Base-by-base conservation (phyloP, 108 stramenopile species). In the Nannochloropsis oceanica region DNA sequence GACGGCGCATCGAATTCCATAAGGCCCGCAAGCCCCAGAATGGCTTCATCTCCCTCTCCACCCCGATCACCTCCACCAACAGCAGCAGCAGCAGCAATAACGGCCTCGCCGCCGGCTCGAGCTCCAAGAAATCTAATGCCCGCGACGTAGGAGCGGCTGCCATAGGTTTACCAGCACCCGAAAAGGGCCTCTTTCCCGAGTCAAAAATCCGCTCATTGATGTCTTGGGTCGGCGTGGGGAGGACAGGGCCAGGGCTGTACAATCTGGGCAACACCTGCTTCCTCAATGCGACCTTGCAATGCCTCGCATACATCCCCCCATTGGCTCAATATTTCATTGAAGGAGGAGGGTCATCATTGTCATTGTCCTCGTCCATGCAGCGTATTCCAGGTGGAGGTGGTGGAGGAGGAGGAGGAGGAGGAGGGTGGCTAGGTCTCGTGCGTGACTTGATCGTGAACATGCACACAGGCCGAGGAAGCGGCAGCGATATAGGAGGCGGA, bases 261-360 rank as follows among this genome's bases (percentile, higher is more conserved):
- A 99, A 99, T 86, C 87, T 95, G 18, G 98, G 98, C 82, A 99
- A 99, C 85, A 99, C 96, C 11, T 99, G 98, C 91, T 99, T 96
- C 88, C 84, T 99, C 83, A 99, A 99, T 89, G 91, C 95, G 42
- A 95, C 94, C 11, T 80, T 99, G 20, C 98, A 99, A 85, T 97
- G 96, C 86, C 89, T 99, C 26, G 89, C 92, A 34, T 92, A 97
- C 88, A 83, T 92, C 44, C 96, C 98, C 81, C 92, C 94, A 10
- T 94, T 99, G 84, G 94, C 92, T 24, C 95, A 97, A 88, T 43
- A 90, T 43, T 89, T 92, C n/a, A 83, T 89, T 20, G 0, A 25
- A 79, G 81, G 84, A 89, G 79, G 81, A 12, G 25, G 46, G 46
- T 18, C 46, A 18, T 50, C 46, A 13, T 13, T 50, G 46, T 18